These are phyloP conservation scores for Cadophora luteo-olivacea DNA, from an alignment of 2,329 filamentous ascomycete species.

Conservation along the genomic window DNA sequence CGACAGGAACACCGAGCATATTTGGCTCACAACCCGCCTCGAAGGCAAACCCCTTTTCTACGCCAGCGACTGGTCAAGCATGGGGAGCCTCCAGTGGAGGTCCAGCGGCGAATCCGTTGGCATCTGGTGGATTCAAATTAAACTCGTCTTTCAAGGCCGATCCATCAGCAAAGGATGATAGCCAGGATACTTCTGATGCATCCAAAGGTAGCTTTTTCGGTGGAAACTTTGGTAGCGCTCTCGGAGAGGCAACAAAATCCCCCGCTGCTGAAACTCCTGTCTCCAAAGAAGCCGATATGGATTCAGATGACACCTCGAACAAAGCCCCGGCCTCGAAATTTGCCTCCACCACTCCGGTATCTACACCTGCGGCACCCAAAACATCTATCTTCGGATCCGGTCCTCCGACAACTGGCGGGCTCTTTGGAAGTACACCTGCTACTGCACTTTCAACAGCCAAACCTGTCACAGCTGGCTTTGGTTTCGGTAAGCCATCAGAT, in stretches of 20 bases:
- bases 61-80: not conserved
- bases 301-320: slow-evolving; percentile 36
- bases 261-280: slow-evolving; percentile 33
- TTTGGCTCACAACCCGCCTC: slow-evolving; percentile 28
- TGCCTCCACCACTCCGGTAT: slow-evolving; percentile 35
- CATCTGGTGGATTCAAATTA: slow-evolving; percentile 39
- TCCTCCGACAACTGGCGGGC: slow-evolving; percentile 25
- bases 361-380: slow-evolving; percentile 39
- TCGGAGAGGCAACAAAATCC: slow-evolving; percentile 55
- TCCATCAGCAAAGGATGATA: slow-evolving; percentile 64
- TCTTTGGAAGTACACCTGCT: slow-evolving; percentile 33
- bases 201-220: slow-evolving; percentile 63
- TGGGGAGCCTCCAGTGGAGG: slow-evolving; percentile 46
- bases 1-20: not conserved
- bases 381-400: slow-evolving; percentile 31
- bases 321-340: slow-evolving; percentile 25
- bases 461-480: slow-evolving; percentile 32
- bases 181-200: slow-evolving; percentile 54
- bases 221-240: slow-evolving; percentile 63
- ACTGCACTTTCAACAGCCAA: slow-evolving; percentile 25
- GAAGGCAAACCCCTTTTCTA: slow-evolving; percentile 9
- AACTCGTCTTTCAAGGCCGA: slow-evolving; percentile 48
- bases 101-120: slow-evolving; percentile 34
- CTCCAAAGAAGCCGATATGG: slow-evolving; percentile 61
- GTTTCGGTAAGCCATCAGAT: slow-evolving; percentile 35